These are phyloP conservation scores for Trichoderma citrinoviride DNA, from an alignment of 2,329 filamentous ascomycete genomes.

Conservation along the genomic window DNA sequence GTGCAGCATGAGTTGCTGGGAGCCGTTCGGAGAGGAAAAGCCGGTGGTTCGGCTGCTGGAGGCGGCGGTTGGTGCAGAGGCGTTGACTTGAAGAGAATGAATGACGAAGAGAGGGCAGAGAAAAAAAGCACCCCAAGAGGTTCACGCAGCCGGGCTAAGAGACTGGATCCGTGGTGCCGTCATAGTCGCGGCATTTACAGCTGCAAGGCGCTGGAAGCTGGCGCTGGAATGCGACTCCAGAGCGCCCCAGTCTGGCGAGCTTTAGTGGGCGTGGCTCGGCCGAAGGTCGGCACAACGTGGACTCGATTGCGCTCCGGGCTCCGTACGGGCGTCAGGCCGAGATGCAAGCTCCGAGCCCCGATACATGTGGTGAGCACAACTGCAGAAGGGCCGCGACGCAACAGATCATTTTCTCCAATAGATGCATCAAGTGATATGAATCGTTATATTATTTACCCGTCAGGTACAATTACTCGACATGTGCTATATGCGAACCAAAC, in stretches of 20 bases:
- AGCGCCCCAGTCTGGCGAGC: not conserved
- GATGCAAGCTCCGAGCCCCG: constrained; percentile 8
- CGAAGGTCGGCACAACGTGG: constrained; percentile 5
- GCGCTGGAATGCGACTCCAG: constrained; percentile 1
- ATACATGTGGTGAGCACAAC: no score
- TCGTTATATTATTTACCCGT: no score
- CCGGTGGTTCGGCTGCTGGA: not conserved
- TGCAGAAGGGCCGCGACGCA: no score
- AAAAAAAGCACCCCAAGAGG: constrained; percentile 8
- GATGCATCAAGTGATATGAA: no score
- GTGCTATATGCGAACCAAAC: no score
- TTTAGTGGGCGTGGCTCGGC: constrained; percentile 5
- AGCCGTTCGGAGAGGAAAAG: constrained; percentile 18
- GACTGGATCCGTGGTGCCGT: constrained; percentile 30
- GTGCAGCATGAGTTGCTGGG: constrained; percentile 32
- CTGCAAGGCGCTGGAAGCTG: constrained; percentile 10
- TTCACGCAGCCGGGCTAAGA: constrained; percentile 14
- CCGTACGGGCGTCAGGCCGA: constrained; percentile 6
- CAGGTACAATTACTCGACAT: no score
- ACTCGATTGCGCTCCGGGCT: not conserved
- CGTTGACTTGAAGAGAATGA: not conserved
- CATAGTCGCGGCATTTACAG: constrained; percentile 37
- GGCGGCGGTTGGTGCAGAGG: not conserved
- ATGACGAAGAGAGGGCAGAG: not conserved
- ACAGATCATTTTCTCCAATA: no score